Conservation (phyloP, 345 rosid species). For the Orychophragmus violaceus region DNA sequence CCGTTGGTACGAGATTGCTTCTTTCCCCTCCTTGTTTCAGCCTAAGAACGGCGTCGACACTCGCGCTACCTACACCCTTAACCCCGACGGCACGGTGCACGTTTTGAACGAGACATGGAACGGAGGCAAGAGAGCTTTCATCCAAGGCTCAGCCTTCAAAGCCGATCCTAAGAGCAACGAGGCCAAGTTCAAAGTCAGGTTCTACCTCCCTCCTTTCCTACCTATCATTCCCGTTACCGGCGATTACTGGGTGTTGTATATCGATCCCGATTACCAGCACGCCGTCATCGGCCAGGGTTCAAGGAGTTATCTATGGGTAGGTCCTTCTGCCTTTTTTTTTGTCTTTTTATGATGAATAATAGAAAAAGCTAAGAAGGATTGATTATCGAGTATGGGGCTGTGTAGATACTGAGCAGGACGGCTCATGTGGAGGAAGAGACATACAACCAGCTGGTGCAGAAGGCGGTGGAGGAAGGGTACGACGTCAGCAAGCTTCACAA, state of each 20-base stretch:
- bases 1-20: slow-evolving; percentile 91
- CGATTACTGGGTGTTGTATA: slow-evolving; percentile 71
- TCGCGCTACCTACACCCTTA: slow-evolving; percentile 71
- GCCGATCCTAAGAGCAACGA: slow-evolving; percentile 70
- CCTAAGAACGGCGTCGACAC: slow-evolving; percentile 71
- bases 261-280: slow-evolving; percentile 60
- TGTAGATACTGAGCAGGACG: slow-evolving; percentile 67
- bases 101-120: slow-evolving; percentile 82
- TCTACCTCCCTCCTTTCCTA: slow-evolving; percentile 78
- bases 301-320: slow-evolving; percentile 71
- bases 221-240: slow-evolving; percentile 80
- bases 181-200: slow-evolving; percentile 88
- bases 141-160: slow-evolving; percentile 70
- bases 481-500: slow-evolving; percentile 70
- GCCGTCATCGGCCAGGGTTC: slow-evolving; percentile 73
- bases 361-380: background rate
- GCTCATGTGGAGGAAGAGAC: slow-evolving; percentile 50
- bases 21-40: slow-evolving; percentile 71
- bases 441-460: slow-evolving; percentile 52
- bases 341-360: background rate
- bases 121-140: slow-evolving; percentile 57
- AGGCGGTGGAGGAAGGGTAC: slow-evolving; percentile 56
- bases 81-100: slow-evolving; percentile 63
- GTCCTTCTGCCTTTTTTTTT: background rate
- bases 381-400: background rate